A percentile compares a stretch with the other conserved stretches of the same genome.
These are phyloP conservation scores for Candida sonorensis DNA, from an alignment of 805 yeast species.

Conservation along the genomic window DNA sequence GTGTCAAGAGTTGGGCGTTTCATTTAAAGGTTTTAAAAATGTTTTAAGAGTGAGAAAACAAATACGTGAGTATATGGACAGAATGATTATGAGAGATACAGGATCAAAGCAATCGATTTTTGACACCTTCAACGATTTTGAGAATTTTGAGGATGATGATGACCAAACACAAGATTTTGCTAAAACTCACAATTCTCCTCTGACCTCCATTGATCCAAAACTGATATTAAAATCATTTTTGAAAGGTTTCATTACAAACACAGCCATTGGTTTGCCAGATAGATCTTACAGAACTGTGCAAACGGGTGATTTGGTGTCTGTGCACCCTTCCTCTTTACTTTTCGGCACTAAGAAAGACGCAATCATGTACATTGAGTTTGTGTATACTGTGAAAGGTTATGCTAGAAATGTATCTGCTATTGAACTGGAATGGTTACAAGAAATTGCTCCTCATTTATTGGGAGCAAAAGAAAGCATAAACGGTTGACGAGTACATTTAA, in stretches of 20 bases:
- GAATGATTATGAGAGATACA: constrained; percentile 34
- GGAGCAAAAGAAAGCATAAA: constrained; percentile 30
- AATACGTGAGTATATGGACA: constrained; percentile 58
- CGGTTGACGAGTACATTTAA: background rate
- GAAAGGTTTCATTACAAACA: constrained; percentile 75
- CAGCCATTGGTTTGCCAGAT: constrained; percentile 94
- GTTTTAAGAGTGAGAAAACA: constrained; percentile 73
- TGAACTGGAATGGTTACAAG: constrained; percentile 80
- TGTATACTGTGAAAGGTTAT: constrained; percentile 86
- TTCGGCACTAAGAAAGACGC: constrained; percentile 82
- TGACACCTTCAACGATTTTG: constrained; percentile 10
- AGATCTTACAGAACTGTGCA: constrained; percentile 82
- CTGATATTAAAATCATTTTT: constrained; percentile 70
- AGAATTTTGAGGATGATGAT: constrained; percentile 22
- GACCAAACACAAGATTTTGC: background rate
- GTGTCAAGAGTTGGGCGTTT: constrained; percentile 76
- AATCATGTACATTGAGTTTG: constrained; percentile 91
- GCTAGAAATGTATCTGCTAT: constrained; percentile 84
- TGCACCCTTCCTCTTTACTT: constrained; percentile 85
- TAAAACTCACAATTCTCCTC: constrained; percentile 18
- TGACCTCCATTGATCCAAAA: constrained; percentile 53
- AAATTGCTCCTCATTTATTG: constrained; percentile 61
- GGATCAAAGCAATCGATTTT: constrained; percentile 21
- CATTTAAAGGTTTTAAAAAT: constrained; percentile 72
- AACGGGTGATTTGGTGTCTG: constrained; percentile 76